Conservation (phyloP, 495 filamentous ascomycete genomes). For the Talaromyces liani region DNA sequence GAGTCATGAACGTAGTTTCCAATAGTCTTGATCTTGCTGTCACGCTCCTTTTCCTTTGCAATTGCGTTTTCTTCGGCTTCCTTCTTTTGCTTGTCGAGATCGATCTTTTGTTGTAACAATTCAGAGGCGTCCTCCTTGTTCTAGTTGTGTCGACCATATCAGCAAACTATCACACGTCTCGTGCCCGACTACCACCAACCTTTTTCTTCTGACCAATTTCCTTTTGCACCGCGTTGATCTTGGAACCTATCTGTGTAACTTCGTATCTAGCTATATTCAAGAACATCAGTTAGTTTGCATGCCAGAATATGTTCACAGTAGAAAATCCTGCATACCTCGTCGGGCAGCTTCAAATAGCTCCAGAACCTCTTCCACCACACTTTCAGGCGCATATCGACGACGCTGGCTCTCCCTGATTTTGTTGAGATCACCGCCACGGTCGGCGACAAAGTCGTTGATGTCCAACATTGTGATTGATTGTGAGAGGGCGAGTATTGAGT, state of each 20-base stretch:
- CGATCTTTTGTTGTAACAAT: conserved; percentile 64
- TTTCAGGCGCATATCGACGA: conserved; percentile 68
- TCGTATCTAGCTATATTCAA: conserved; percentile 61
- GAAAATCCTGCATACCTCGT: conserved; percentile 42
- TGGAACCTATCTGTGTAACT: conserved; percentile 67
- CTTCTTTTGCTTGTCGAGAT: conserved; percentile 74
- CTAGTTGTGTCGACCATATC: conserved; percentile 25
- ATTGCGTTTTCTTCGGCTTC: conserved; percentile 61
- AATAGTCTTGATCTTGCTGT: conserved; percentile 72
- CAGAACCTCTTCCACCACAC: conserved; percentile 85
- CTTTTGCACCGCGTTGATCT: conserved; percentile 83
- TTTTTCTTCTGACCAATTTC: conserved; percentile 91
- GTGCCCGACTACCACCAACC: conserved; percentile 29
- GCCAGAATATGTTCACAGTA: not conserved
- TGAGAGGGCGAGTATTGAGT: not conserved
- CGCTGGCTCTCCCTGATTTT: conserved; percentile 85
- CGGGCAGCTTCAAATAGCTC: conserved; percentile 81
- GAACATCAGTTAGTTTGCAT: not conserved
- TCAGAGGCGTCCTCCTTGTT: conserved; percentile 78
- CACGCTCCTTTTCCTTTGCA: conserved; percentile 65
- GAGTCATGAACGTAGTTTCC: conserved; percentile 92
- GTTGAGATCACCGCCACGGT: conserved; percentile 83
- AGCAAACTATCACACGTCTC: not conserved
- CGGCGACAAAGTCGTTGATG: conserved; percentile 71
- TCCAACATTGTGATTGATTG: conserved; percentile 55